A percentile compares a stretch with the other conserved stretches of the same genome.
phyloP scores from a whole-genome alignment of 495 filamentous ascomycete species.

The Hypoxylon crocopeplum region DNA sequence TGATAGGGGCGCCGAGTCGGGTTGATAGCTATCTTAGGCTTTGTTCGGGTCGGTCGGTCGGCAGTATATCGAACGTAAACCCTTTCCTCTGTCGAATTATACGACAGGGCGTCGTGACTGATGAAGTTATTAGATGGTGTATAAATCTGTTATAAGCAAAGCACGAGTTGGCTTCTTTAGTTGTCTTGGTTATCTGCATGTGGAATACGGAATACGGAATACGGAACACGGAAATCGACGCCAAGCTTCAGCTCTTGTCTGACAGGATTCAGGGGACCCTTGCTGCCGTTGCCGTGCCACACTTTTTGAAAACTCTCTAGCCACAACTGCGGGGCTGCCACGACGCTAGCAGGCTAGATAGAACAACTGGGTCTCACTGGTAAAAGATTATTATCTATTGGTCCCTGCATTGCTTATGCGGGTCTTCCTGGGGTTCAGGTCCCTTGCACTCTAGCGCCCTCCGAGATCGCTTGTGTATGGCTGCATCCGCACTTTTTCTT shows the following conservation, averaged over 20 bases:
- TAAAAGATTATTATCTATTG: no score
- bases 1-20: slow-evolving; percentile 1
- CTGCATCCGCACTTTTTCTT: slow-evolving; percentile 25
- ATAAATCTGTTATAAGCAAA: slow-evolving; percentile 5
- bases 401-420: not conserved
- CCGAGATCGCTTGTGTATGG: slow-evolving; percentile 18
- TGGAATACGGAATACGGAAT: not conserved
- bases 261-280: no score
- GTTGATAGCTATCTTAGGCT: not conserved
- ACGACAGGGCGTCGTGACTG: not conserved
- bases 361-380: no score
- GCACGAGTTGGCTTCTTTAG: slow-evolving; percentile 3
- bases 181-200: slow-evolving; percentile 11
- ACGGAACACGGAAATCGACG: slow-evolving; percentile 11
- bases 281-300: no score
- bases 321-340: no score
- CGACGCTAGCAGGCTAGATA: no score
- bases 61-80: not conserved
- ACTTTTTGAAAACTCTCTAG: no score
- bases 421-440: not conserved
- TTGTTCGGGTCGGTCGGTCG: slow-evolving; percentile 12
- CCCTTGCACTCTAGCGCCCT: not conserved
- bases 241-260: slow-evolving; percentile 22
- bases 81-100: not conserved
- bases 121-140: slow-evolving; percentile 18